A percentile compares a stretch with the other conserved stretches of the same genome.
Conservation (phyloP, 2,329 filamentous ascomycete species). For the Clathrospora elynae region DNA sequence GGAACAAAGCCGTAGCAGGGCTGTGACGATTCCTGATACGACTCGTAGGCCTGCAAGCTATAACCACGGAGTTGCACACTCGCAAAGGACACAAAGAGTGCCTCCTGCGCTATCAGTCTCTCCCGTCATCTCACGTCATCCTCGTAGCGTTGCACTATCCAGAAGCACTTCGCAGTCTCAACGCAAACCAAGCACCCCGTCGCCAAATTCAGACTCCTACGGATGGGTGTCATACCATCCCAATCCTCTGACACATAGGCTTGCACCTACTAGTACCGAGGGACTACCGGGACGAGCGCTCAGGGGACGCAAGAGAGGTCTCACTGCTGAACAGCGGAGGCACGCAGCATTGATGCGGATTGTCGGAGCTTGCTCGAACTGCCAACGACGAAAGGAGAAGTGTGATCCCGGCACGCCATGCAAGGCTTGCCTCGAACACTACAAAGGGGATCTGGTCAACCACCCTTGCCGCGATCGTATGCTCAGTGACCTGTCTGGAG, state of each 20-base stretch:
- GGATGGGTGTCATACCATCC: conserved; percentile 46
- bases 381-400: conserved; percentile 44
- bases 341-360: conserved; percentile 47
- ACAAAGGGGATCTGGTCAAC: conserved; percentile 44
- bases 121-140: conserved; percentile 27
- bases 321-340: conserved; percentile 42
- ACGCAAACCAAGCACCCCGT: conserved; percentile 31
- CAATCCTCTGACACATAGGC: conserved; percentile 35
- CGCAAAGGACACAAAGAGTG: conserved; percentile 22
- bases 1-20: conserved; percentile 25
- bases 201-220: conserved; percentile 37
- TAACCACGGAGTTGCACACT: conserved; percentile 11
- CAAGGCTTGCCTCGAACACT: conserved; percentile 47
- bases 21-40: conserved; percentile 39
- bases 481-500: conserved; percentile 33
- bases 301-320: conserved; percentile 40
- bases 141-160: conserved; percentile 30
- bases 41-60: conserved; percentile 19
- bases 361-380: conserved; percentile 44
- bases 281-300: conserved; percentile 32
- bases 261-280: conserved; percentile 40
- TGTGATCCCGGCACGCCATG: conserved; percentile 50
- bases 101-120: conserved; percentile 36
- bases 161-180: conserved; percentile 36
- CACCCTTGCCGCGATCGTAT: conserved; percentile 45